Base-by-base conservation (phyloP, 2,329 filamentous ascomycete species). In the Chaetomiaceae sp. region DNA sequence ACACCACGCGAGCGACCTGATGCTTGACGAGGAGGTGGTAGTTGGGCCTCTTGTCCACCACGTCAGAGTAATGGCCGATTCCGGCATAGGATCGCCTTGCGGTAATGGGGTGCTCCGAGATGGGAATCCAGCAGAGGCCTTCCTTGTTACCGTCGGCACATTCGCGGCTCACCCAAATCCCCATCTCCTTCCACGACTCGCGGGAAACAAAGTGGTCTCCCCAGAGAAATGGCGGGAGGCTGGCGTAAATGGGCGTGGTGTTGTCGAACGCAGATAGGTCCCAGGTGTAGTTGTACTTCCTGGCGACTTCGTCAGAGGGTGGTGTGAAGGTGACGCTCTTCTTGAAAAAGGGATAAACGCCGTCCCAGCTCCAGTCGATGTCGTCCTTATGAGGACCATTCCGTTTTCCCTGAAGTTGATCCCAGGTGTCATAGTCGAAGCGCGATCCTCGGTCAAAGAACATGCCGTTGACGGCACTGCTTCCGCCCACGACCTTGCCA, bases 21-120 rank as follows among this genome's bases (percentile, higher is more conserved):
- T 68, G 64, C 22, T 55, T 48, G 11, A 64, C 61, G 0, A 87
- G 69, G 2, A 87, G 72, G 52, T 85, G 78, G 2, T 87, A 74
- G 53, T 84, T 83, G 0, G 79, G 73, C 43, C 81, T 72, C 2
- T 75, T 67, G 1, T 53, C 60, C 2, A 57, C 59, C 27, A 67
- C 66, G 9, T 56, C 57, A 1, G 60, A 60, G 47, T 68, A 68
- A 40, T 68, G 66, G 40, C 62, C 64, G 6, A 64, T 53, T n/a
- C 62, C 61, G 1, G 65, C 59, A 47, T 66, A 59, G 11, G 64
- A 68, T 3, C 66, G 64, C 22, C 62, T 47, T 17, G 59, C 60
- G 1, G 63, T 65, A 23, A 63, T 37, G 5, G 63, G 63, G 55
- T 67, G 59, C 47, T 66, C 58, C 9, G 66, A 65, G 11, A 62